These are phyloP conservation scores for Phialophora expanda DNA, from an alignment of 2,329 filamentous ascomycete genomes.

Conservation along the genomic window DNA sequence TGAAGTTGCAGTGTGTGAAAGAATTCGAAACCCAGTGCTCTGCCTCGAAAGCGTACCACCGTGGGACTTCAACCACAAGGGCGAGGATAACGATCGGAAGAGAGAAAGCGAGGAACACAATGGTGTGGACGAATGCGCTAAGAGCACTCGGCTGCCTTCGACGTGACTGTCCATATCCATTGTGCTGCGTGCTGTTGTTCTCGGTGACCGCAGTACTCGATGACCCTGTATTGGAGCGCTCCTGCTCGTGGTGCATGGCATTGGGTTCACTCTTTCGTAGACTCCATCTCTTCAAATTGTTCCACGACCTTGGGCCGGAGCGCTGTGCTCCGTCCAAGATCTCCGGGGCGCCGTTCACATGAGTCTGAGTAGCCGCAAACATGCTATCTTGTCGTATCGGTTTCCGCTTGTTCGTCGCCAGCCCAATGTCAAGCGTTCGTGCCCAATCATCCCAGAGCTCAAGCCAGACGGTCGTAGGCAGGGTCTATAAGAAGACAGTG, in stretches of 20 bases:
- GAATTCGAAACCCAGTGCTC: slow-evolving; percentile 22
- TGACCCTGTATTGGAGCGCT: slow-evolving; percentile 1
- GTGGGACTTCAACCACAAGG: slow-evolving; percentile 22
- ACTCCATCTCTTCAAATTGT: slow-evolving; percentile 16
- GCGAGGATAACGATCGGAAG: slow-evolving; percentile 24
- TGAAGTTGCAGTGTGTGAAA: slow-evolving; percentile 34
- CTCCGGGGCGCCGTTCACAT: slow-evolving; percentile 12
- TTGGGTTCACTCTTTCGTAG: slow-evolving; percentile 6
- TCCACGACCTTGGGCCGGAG: slow-evolving; percentile 18
- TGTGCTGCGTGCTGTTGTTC: background rate
- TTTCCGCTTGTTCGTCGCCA: background rate
- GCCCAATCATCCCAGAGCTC: background rate
- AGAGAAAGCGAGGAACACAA: slow-evolving; percentile 28
- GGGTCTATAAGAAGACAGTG: slow-evolving; percentile 9
- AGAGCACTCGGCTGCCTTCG: background rate
- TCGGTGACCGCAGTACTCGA: background rate
- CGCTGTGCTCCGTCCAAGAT: slow-evolving; percentile 19
- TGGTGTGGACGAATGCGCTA: slow-evolving; percentile 3
- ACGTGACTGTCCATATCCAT: background rate
- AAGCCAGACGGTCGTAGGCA: background rate
- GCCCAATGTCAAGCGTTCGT: background rate
- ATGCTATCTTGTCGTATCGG: slow-evolving; percentile 13
- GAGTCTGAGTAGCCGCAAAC: slow-evolving; percentile 11
- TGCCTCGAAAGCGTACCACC: slow-evolving; percentile 20
- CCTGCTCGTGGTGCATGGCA: slow-evolving; percentile 6